A percentile compares a stretch with the other conserved stretches of the same genome.
These are phyloP conservation scores for Cutaneotrichosporon spelunceum DNA, from an alignment of 1,284 basidiomycete species.

Conservation along the genomic window DNA sequence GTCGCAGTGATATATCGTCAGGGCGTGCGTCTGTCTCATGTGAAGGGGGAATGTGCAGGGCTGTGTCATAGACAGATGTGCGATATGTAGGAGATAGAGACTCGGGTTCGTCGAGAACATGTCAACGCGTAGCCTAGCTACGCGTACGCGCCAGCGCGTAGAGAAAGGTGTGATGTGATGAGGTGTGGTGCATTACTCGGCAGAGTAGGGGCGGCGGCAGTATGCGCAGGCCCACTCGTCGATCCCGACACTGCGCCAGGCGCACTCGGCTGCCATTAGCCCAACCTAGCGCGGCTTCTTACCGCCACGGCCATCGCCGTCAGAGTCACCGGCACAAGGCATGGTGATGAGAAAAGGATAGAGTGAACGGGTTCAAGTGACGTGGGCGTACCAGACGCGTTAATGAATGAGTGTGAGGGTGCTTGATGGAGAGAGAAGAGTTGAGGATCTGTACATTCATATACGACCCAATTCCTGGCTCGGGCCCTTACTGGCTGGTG, in stretches of 20 bases:
- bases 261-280: background rate
- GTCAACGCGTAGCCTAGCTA: background rate
- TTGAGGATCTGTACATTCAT: background rate
- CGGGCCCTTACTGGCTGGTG: background rate
- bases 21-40: background rate
- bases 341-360: background rate
- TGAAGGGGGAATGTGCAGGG: background rate
- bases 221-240: conserved; percentile 2
- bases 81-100: background rate
- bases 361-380: background rate
- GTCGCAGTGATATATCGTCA: background rate
- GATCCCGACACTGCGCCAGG: background rate
- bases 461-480: background rate
- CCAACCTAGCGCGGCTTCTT: background rate
- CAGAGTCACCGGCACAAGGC: background rate
- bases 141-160: background rate
- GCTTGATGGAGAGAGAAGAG: background rate
- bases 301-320: background rate
- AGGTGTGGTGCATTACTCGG: background rate
- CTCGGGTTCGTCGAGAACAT: background rate
- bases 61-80: background rate
- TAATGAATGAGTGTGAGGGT: background rate
- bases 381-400: background rate
- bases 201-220: background rate
- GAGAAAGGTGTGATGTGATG: background rate